phyloP scores from a whole-genome alignment of 352 stramenopile species.

The Globisporangium carolinianum region DNA sequence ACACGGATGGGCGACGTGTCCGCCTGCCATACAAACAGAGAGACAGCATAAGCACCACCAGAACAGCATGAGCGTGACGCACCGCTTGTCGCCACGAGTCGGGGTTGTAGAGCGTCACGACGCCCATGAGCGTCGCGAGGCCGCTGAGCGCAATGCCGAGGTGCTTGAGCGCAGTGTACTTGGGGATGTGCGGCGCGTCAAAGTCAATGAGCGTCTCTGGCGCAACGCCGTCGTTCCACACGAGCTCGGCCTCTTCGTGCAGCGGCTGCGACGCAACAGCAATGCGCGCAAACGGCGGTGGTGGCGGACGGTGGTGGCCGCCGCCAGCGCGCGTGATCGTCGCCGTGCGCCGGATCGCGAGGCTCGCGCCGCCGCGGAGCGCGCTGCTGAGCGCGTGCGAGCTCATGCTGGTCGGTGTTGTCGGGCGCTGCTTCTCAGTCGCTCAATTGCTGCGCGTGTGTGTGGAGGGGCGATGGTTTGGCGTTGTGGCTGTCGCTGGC shows the following conservation, averaged over 20 bases:
- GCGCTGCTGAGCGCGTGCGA: slow-evolving; percentile 48
- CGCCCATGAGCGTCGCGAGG: slow-evolving; percentile 65
- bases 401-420: slow-evolving; percentile 29
- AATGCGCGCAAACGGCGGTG: slow-evolving; percentile 75
- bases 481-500: too few species aligned
- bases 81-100: slow-evolving; percentile 78
- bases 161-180: slow-evolving; percentile 65
- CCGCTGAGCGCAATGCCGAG: slow-evolving; percentile 45
- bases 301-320: slow-evolving; percentile 50
- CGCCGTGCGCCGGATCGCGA: slow-evolving; percentile 42
- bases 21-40: too few species aligned
- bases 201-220: slow-evolving; percentile 88
- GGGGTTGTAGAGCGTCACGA: slow-evolving; percentile 77
- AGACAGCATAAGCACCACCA: not conserved
- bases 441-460: too few species aligned
- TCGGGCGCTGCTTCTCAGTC: too few species aligned
- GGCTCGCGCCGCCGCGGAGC: slow-evolving; percentile 54
- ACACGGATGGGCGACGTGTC: too few species aligned
- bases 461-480: too few species aligned
- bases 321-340: slow-evolving; percentile 37
- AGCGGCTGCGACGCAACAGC: slow-evolving; percentile 49
- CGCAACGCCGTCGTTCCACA: slow-evolving; percentile 84
- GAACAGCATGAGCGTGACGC: slow-evolving; percentile 11
- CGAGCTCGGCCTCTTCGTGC: slow-evolving; percentile 73
- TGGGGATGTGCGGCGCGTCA: slow-evolving; percentile 79